Evolutionary conservation across 495 filamentous ascomycete species (phyloP).

Genomic region (Aspergillus conjunctus): DNA sequence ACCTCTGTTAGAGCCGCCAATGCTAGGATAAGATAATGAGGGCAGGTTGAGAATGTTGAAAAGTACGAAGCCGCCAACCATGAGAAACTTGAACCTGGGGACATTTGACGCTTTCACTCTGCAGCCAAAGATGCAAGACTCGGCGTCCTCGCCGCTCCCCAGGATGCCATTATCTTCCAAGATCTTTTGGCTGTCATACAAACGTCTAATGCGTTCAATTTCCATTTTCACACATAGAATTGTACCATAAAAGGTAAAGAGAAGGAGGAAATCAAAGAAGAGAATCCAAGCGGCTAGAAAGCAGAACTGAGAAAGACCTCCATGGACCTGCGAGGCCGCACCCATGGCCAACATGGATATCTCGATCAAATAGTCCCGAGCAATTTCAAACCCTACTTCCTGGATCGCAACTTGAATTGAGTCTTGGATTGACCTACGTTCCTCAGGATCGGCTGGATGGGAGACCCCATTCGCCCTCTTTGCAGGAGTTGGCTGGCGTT

Average conservation of each 20-base stretch:
- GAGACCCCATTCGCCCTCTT: not conserved
- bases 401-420: conserved; percentile 19
- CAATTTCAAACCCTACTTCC: conserved; percentile 15
- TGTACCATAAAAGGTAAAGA: conserved; percentile 22
- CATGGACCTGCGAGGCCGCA: conserved; percentile 19
- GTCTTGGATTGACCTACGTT: not conserved
- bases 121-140: conserved; percentile 15
- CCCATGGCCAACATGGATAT: conserved; percentile 17
- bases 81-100: conserved; percentile 21
- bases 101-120: conserved; percentile 17
- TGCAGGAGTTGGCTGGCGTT: not conserved
- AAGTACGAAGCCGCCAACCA: conserved; percentile 23
- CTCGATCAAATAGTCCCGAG: conserved; percentile 21
- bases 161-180: conserved; percentile 20
- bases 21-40: conserved; percentile 10
- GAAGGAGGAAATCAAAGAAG: conserved; percentile 21
- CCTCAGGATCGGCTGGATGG: not conserved
- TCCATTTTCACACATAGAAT: conserved; percentile 24
- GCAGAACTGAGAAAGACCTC: conserved; percentile 23
- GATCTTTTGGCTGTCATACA: conserved; percentile 9
- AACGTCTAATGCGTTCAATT: conserved; percentile 17
- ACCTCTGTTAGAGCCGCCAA: not conserved
- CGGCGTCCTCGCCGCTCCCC: conserved; percentile 5
- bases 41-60: conserved; percentile 20
- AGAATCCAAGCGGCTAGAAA: conserved; percentile 25